A percentile compares a stretch with the other conserved stretches of the same genome.
Conservation (phyloP, 2,329 filamentous ascomycete genomes). For the Rhytidhysteron rufulum region DNA sequence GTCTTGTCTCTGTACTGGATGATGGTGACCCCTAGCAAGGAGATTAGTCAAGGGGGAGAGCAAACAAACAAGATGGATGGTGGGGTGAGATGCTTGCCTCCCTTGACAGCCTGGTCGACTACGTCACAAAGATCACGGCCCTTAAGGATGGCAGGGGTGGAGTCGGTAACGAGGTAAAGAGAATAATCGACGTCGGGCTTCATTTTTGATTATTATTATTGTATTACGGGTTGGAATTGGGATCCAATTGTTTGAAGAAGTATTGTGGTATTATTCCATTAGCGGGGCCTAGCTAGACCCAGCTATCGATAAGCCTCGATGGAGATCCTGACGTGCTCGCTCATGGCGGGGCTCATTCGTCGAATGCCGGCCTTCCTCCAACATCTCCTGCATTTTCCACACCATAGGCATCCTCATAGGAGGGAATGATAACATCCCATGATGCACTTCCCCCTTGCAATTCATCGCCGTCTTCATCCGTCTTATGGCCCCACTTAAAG, state of each 20-base stretch:
- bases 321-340: no score
- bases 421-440: constrained; percentile 34
- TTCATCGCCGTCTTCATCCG: constrained; percentile 10
- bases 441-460: constrained; percentile 4
- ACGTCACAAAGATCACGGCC: constrained; percentile 65
- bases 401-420: constrained; percentile 35
- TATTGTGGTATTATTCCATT: no score
- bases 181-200: constrained; percentile 63
- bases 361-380: constrained; percentile 25
- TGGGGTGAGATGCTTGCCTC: constrained; percentile 50
- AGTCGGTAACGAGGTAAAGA: constrained; percentile 90
- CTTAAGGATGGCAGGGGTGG: constrained; percentile 78
- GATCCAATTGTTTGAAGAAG: no score
- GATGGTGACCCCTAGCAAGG: constrained; percentile 60
- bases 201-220: no score
- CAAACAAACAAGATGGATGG: not conserved
- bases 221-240: no score
- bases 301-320: no score
- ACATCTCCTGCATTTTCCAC: constrained; percentile 29
- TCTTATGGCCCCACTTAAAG: constrained; percentile 27
- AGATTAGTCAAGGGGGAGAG: not conserved
- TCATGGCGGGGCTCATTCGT: no score
- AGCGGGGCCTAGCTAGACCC: no score
- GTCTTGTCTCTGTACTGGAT: constrained; percentile 91
- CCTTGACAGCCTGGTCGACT: constrained; percentile 70